phyloP scores from a whole-genome alignment of 345 rosid species.

The Sonneratia alba region DNA sequence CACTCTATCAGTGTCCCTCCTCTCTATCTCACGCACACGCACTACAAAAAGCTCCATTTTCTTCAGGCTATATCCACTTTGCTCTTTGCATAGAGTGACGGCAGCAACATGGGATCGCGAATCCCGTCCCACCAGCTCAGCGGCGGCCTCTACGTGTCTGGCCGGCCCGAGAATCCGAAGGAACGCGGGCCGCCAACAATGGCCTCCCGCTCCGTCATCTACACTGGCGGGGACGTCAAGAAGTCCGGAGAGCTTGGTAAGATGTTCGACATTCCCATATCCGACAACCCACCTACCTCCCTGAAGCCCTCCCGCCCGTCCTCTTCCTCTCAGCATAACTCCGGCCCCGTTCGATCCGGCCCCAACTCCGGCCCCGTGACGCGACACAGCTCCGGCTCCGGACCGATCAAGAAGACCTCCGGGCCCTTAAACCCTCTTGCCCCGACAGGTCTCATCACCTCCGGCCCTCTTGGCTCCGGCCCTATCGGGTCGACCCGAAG shows the following conservation, averaged over 20 bases:
- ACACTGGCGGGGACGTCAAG: conserved; percentile 87
- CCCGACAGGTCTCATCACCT: conserved; percentile 91
- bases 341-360: conserved; percentile 79
- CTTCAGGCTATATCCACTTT: conserved; percentile 7
- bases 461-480: conserved; percentile 72
- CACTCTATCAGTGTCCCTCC: not conserved
- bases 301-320: conserved; percentile 43
- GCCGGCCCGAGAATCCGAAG: conserved; percentile 55
- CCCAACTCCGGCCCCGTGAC: conserved; percentile 61
- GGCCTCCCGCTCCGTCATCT: conserved; percentile 72
- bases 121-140: conserved; percentile 85
- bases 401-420: conserved; percentile 52
- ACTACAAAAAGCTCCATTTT: not conserved
- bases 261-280: conserved; percentile 82
- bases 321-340: conserved; percentile 60
- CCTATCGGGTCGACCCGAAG: conserved; percentile 48
- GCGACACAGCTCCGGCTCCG: conserved; percentile 61
- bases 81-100: not conserved
- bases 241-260: conserved; percentile 92
- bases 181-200: conserved; percentile 79
- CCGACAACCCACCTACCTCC: conserved; percentile 20
- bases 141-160: conserved; percentile 74
- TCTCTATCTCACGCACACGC: not conserved
- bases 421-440: conserved; percentile 62
- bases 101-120: conserved; percentile 49